A percentile compares a stretch with the other conserved stretches of the same genome.
Conservation (phyloP, 2,329 filamentous ascomycete species). For the Aspergillus luchuensis region DNA sequence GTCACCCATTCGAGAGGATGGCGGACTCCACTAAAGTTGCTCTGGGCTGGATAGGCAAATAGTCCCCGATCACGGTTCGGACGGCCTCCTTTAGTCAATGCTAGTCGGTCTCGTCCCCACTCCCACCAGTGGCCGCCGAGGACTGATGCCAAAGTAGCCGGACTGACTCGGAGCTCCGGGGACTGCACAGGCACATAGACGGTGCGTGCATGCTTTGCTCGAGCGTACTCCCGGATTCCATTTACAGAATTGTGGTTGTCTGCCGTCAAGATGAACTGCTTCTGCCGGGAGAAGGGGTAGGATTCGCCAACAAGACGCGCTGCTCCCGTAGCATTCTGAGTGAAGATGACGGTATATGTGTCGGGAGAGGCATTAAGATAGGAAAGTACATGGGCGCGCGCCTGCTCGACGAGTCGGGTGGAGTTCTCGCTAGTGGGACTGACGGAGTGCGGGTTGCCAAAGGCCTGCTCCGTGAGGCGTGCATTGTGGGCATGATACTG, state of each 20-base stretch:
- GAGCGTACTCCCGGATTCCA: constrained; percentile 14
- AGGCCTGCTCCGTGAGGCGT: constrained; percentile 7
- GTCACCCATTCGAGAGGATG: constrained; percentile 13
- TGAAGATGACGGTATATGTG: constrained; percentile 14
- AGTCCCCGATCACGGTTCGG: constrained; percentile 8
- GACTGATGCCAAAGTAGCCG: not conserved
- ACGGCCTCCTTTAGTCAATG: not conserved
- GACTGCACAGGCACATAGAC: constrained; percentile 11
- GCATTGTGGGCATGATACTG: constrained; percentile 11
- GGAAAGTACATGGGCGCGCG: constrained; percentile 6
- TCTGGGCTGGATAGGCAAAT: constrained; percentile 16
- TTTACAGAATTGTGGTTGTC: constrained; percentile 18
- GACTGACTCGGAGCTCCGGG: constrained; percentile 10
- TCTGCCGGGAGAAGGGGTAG: constrained; percentile 8
- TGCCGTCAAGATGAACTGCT: constrained; percentile 8
- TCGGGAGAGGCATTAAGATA: constrained; percentile 11
- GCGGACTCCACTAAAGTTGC: constrained; percentile 15
- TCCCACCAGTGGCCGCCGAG: constrained; percentile 1
- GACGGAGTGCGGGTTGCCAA: constrained; percentile 13
- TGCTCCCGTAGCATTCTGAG: constrained; percentile 14
- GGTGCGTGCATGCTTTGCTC: constrained; percentile 6
- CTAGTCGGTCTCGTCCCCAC: not conserved
- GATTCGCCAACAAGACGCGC: constrained; percentile 13
- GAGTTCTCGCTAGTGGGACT: constrained; percentile 15
- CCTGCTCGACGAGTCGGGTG: constrained; percentile 11